Evolutionary conservation across 2,329 filamentous ascomycete genomes (phyloP), one percentile per base, ranked within the genome.

Genomic region (Macrophomina pseudophaseolina): DNA sequence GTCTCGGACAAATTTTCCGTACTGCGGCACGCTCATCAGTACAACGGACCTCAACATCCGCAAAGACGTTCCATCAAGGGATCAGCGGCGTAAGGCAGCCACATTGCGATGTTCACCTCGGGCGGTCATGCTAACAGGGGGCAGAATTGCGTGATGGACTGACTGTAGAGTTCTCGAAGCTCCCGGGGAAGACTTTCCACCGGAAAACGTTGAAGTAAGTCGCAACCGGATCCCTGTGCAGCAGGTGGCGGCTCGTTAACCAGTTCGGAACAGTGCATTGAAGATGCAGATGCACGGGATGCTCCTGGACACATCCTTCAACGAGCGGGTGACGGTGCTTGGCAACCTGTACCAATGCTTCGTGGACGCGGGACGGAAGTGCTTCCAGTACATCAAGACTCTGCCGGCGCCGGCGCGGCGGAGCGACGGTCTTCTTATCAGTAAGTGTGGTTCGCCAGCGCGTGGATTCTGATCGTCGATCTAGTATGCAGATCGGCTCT

Each of bases 211-310:
- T 97, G 49, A 81, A 82, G 69, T 88, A 86, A 88, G 82, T 66
- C 35, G 38, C 46, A 30, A 46, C 18, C 46, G 48, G 60, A 44
- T 62, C 46, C 48, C 38, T 48, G 48, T 35, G 33, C 46, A 49
- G 48, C 33, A 42, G 60, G 46, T 28, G 48, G 18, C 35, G 33
- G 66, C 71, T n/a, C 11, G 32, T 62, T 74, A 64, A 74, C 71
- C 49, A 44, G 4, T 44, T 62, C 44, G 67, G 66, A 71, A 68
- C 68, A 83, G 81, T 73, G 81, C 88, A 3, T 93, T 98, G 82
- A 94, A 93, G 76, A 88, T 95, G 63, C 92, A 97, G 75, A 89
- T 93, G 62, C 91, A 95, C 72, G 83, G 88, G 59, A 94, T 96
- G 88, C 91, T 93, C 76, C 90, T 92, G 72, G 93, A 96, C 76